phyloP scores from a whole-genome alignment of 495 filamentous ascomycete genomes.

The Acidomyces sp. region DNA sequence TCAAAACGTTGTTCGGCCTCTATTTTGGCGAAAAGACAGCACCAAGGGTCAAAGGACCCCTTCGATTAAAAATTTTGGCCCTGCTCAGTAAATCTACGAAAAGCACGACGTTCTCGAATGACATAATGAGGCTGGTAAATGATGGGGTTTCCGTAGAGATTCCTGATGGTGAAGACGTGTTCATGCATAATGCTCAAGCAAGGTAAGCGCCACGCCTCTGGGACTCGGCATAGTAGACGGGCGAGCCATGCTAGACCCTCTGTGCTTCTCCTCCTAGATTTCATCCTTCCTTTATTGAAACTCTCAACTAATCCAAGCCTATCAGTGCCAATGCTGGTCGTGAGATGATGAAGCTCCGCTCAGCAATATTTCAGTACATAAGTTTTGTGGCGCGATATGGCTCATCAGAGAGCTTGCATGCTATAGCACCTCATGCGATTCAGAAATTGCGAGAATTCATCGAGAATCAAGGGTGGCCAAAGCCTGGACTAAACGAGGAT shows the following conservation, averaged over 20 bases:
- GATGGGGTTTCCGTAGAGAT: constrained; percentile 40
- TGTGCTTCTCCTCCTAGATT: neutral
- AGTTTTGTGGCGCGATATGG: constrained; percentile 76
- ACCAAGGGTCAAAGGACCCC: constrained; percentile 46
- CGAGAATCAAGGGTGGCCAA: constrained; percentile 72
- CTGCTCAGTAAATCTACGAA: constrained; percentile 63
- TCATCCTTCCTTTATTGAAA: neutral
- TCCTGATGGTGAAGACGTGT: constrained; percentile 12
- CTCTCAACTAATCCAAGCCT: neutral
- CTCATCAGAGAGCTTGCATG: constrained; percentile 41
- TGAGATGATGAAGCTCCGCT: constrained; percentile 60
- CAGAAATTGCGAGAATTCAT: constrained; percentile 60
- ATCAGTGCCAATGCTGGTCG: constrained; percentile 40
- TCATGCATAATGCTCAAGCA: constrained; percentile 19
- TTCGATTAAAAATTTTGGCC: constrained; percentile 61
- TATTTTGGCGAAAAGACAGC: constrained; percentile 47
- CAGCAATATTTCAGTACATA: constrained; percentile 76
- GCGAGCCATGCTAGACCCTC: no score
- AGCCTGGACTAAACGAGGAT: constrained; percentile 31
- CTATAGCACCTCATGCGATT: constrained; percentile 59
- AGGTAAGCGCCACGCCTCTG: constrained; percentile 23
- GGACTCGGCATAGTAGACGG: no score
- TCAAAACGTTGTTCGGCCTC: constrained; percentile 51
- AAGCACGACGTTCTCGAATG: constrained; percentile 48
- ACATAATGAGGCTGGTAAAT: constrained; percentile 57